phyloP scores from a whole-genome alignment of 495 filamentous ascomycete genomes.

The Daldinia decipiens region DNA sequence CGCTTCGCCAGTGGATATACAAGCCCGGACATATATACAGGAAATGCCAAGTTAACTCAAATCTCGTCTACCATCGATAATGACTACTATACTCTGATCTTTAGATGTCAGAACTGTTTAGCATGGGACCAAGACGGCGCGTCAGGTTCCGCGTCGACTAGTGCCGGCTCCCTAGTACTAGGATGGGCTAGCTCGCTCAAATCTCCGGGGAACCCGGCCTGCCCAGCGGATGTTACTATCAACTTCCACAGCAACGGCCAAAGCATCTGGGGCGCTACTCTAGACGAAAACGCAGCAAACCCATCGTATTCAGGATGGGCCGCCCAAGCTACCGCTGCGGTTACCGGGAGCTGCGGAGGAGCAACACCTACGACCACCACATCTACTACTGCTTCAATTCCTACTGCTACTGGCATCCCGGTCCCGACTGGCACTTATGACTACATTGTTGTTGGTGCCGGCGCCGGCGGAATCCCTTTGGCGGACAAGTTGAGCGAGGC shows the following conservation, averaged over 20 bases:
- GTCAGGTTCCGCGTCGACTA: slow-evolving; percentile 53
- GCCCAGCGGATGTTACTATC: slow-evolving; percentile 49
- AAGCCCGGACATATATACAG: slow-evolving; percentile 66
- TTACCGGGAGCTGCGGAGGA: slow-evolving; percentile 49
- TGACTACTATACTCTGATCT: slow-evolving; percentile 66
- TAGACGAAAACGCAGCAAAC: slow-evolving; percentile 53
- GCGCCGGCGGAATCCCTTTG: slow-evolving; percentile 71
- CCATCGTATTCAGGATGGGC: slow-evolving; percentile 58
- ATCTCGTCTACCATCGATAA: slow-evolving; percentile 66
- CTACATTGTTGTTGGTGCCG: slow-evolving; percentile 74
- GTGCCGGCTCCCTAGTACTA: slow-evolving; percentile 50
- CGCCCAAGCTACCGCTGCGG: slow-evolving; percentile 46
- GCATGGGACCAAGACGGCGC: slow-evolving; percentile 64
- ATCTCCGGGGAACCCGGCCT: slow-evolving; percentile 46
- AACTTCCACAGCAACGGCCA: slow-evolving; percentile 58
- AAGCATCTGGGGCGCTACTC: slow-evolving; percentile 55
- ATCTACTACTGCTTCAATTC: slow-evolving; percentile 45
- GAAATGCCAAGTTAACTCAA: slow-evolving; percentile 66
- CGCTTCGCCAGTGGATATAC: slow-evolving; percentile 67
- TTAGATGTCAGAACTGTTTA: slow-evolving; percentile 71
- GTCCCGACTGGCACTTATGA: slow-evolving; percentile 66
- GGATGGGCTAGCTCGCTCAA: slow-evolving; percentile 59
- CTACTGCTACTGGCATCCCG: slow-evolving; percentile 53
- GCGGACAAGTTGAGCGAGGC: slow-evolving; percentile 71
- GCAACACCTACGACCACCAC: slow-evolving; percentile 45